Percentiles rank a stretch among this genome's conserved stretches.
Evolutionary conservation across 1,139 yeast genomes (phyloP).

Genomic region (Entelexis sorbosivorans): DNA sequence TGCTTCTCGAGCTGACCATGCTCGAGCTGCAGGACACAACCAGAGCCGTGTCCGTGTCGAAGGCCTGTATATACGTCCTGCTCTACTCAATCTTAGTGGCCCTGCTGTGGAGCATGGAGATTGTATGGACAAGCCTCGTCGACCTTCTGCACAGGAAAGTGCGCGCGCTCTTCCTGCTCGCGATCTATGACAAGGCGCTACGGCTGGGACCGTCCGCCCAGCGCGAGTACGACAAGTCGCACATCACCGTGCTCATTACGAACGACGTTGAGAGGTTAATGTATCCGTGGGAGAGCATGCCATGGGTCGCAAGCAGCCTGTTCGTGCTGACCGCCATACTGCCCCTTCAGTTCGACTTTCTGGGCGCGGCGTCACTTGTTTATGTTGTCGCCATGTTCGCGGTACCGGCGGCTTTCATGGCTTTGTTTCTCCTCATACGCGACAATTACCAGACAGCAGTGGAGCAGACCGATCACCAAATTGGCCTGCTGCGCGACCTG

Average conservation of each 20-base stretch:
- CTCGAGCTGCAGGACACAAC: not conserved
- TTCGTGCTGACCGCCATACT: not conserved
- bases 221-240: not conserved
- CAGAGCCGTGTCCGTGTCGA: not conserved
- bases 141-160: not conserved
- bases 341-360: not conserved
- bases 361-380: constrained; percentile 3
- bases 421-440: not conserved
- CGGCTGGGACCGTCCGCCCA: not conserved
- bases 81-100: not conserved
- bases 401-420: not conserved
- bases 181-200: constrained; percentile 7
- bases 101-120: not conserved
- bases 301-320: not conserved
- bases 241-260: constrained; percentile 6
- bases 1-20: not conserved
- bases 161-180: not conserved
- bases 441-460: not conserved
- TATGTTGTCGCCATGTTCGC: not conserved
- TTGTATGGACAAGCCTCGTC: not conserved
- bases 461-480: constrained; percentile 44
- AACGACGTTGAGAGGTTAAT: constrained; percentile 4
- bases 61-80: not conserved
- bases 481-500: constrained; percentile 50
- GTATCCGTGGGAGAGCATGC: not conserved